A percentile compares a stretch with the other conserved stretches of the same genome.
Evolutionary conservation across 2,329 filamentous ascomycete genomes (phyloP).

Genomic region (Fusarium sulawesiense): DNA sequence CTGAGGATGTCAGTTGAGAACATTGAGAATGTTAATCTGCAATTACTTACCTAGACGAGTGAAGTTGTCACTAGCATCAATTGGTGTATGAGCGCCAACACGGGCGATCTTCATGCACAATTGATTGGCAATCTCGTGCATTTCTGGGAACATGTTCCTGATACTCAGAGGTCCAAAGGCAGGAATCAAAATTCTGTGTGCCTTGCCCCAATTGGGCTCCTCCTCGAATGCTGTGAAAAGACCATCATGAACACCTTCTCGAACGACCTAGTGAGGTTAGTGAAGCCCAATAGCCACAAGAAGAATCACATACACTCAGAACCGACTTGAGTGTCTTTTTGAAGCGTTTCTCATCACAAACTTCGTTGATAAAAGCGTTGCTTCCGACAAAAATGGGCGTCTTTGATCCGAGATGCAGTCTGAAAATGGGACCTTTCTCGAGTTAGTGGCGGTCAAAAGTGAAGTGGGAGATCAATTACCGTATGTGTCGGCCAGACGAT

Average conservation of each 20-base stretch:
- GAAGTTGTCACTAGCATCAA: constrained; percentile 74
- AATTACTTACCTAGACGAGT: constrained; percentile 65
- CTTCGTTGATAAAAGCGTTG: constrained; percentile 69
- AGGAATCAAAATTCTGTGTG: constrained; percentile 73
- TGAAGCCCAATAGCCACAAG: background rate
- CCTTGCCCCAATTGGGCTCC: constrained; percentile 73
- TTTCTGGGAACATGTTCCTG: constrained; percentile 74
- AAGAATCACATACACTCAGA: constrained; percentile 52
- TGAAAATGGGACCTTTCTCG: constrained; percentile 37
- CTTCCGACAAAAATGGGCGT: constrained; percentile 60
- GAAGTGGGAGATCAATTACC: constrained; percentile 56
- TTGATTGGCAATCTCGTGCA: constrained; percentile 75
- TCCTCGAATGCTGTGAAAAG: constrained; percentile 70
- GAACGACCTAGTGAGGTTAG: constrained; percentile 56
- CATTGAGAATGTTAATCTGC: too few species aligned
- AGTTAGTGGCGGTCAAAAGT: constrained; percentile 11
- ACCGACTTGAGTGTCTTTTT: constrained; percentile 64
- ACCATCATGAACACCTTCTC: constrained; percentile 71
- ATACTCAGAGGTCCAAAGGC: constrained; percentile 78
- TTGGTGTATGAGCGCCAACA: constrained; percentile 66
- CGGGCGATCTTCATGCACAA: constrained; percentile 76
- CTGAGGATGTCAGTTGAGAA: constrained; percentile 42
- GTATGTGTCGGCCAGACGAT: constrained; percentile 71
- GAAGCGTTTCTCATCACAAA: constrained; percentile 75
- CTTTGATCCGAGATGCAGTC: constrained; percentile 31